These are phyloP conservation scores for Actinomortierella wolfii DNA, from an alignment of 371 early-diverging fungal genomes.

Conservation along the genomic window DNA sequence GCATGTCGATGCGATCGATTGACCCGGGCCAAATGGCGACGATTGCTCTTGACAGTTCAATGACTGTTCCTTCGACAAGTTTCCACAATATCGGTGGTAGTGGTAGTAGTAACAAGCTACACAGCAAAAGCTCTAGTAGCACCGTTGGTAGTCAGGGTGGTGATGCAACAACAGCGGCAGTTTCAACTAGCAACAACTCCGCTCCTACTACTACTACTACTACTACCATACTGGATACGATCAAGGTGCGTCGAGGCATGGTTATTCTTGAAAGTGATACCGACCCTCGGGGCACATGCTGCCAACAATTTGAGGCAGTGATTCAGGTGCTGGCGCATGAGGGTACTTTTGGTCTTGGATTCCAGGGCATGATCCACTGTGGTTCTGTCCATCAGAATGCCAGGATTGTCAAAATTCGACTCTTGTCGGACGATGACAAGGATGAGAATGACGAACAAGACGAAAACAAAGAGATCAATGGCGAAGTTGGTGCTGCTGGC, in stretches of 20 bases:
- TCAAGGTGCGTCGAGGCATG: slow-evolving; percentile 69
- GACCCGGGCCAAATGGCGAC: slow-evolving; percentile 86
- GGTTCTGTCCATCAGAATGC: slow-evolving; percentile 90
- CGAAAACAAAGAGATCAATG: background rate
- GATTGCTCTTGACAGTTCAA: slow-evolving; percentile 73
- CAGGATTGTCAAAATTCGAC: slow-evolving; percentile 55
- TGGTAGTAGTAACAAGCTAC: no score
- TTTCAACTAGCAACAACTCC: no score
- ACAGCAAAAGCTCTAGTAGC: no score
- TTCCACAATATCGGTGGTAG: slow-evolving; percentile 50
- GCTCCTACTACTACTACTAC: no score
- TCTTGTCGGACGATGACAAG: slow-evolving; percentile 12
- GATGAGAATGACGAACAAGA: slow-evolving; percentile 6
- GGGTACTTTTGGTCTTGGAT: slow-evolving; percentile 65
- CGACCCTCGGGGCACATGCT: slow-evolving; percentile 54
- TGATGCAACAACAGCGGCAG: no score
- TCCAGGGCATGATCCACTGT: slow-evolving; percentile 92
- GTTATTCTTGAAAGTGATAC: slow-evolving; percentile 68
- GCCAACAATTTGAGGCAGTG: slow-evolving; percentile 85
- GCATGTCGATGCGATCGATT: slow-evolving; percentile 72
- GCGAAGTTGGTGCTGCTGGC: no score
- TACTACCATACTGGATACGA: slow-evolving; percentile 2
- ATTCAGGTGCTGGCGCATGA: slow-evolving; percentile 71
- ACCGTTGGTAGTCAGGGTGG: no score
- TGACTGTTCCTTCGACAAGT: background rate